A percentile compares a stretch with the other conserved stretches of the same genome.
These are phyloP conservation scores for Camellia oleifera DNA, from an alignment of 179 eudicot genomes.

Conservation along the genomic window DNA sequence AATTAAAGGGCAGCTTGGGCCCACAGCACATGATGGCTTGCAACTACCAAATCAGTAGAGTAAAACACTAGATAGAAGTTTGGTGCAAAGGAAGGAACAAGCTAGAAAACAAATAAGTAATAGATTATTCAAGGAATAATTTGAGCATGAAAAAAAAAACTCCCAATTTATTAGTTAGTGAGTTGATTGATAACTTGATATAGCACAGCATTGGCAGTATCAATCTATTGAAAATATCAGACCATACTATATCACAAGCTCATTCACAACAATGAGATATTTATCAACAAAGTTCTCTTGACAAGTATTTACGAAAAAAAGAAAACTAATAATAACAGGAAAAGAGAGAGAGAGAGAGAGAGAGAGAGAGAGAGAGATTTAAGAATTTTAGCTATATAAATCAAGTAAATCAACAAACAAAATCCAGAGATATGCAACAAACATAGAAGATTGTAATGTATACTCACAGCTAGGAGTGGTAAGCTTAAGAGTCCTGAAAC, in stretches of 20 bases:
- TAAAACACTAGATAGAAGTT: neutral
- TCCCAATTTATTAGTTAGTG: too few relatives aligned
- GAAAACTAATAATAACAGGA: neutral
- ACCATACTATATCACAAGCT: neutral
- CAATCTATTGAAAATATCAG: neutral
- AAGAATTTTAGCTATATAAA: neutral
- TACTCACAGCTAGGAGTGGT: constrained; percentile 84
- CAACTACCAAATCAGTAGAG: neutral
- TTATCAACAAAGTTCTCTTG: neutral
- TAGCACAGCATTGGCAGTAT: neutral
- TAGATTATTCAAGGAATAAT: too few relatives aligned
- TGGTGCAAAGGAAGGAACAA: neutral
- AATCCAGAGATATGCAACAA: neutral
- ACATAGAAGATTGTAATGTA: neutral
- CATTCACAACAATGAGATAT: neutral
- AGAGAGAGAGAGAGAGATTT: too few relatives aligned
- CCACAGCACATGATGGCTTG: neutral
- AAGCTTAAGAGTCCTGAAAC: constrained; percentile 70
- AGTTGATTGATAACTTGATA: too few relatives aligned
- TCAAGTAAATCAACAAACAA: neutral
- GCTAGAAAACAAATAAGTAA: too few relatives aligned
- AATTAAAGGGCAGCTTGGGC: neutral
- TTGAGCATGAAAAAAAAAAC: too few relatives aligned
- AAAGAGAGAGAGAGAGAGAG: too few relatives aligned
- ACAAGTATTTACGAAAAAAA: neutral